Evolutionary conservation across 257 asterid genomes (phyloP).

Genomic region (Scutellaria baicalensis): DNA sequence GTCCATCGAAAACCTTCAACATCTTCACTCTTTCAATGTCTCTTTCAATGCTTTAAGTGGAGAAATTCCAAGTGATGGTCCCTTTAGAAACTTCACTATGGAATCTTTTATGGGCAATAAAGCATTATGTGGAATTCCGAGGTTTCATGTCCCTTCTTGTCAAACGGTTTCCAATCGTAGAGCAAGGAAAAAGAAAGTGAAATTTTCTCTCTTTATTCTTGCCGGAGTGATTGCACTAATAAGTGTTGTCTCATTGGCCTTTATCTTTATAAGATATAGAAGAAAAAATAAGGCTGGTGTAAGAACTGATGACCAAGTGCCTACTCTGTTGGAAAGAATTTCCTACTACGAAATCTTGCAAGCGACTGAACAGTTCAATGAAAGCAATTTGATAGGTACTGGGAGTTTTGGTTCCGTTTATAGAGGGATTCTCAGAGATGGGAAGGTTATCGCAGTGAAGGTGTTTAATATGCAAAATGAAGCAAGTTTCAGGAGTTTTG

Average conservation of each 20-base stretch:
- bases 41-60: constrained; percentile 19
- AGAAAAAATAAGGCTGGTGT: neutral
- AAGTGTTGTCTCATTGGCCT: neutral
- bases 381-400: too few relatives aligned
- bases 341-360: constrained; percentile 18
- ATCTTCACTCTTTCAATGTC: constrained; percentile 10
- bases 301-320: neutral
- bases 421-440: neutral
- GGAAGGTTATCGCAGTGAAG: neutral
- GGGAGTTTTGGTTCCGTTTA: too few relatives aligned
- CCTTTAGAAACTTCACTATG: constrained; percentile 18
- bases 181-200: neutral
- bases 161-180: neutral
- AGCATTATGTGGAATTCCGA: constrained; percentile 5
- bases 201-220: neutral
- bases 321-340: neutral
- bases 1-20: neutral
- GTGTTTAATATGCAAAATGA: too few relatives aligned
- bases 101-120: neutral
- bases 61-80: constrained; percentile 18
- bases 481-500: too few relatives aligned
- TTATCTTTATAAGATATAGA: neutral
- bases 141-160: constrained; percentile 17
- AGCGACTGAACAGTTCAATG: neutral
- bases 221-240: neutral